Percentiles rank a stretch among this genome's conserved stretches.
Conservation (phyloP, 164 flowering plant genomes). For the Amborella trichopoda region DNA sequence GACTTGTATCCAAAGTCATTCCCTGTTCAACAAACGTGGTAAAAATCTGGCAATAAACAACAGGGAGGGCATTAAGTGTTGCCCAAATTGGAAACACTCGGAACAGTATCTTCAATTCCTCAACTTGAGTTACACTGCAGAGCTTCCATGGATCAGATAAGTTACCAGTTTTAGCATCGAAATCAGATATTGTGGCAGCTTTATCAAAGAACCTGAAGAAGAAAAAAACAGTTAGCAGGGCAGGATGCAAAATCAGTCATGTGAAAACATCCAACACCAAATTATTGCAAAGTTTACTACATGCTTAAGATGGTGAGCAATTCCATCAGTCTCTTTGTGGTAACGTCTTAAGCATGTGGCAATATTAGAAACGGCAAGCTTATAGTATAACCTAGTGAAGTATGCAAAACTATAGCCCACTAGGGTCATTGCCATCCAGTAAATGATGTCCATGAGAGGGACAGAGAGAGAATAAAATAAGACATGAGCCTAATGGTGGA, state of each 20-base stretch:
- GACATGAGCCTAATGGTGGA: neutral
- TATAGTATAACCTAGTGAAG: too few species aligned
- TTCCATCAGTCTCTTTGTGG: neutral
- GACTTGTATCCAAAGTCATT: constrained; percentile 49
- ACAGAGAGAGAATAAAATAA: neutral
- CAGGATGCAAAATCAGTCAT: too few species aligned
- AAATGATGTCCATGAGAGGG: too few species aligned
- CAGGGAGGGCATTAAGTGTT: constrained; percentile 64
- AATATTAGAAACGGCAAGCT: constrained; percentile 3
- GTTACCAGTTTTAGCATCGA: constrained; percentile 36
- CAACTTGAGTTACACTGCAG: constrained; percentile 88
- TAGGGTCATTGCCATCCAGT: too few species aligned
- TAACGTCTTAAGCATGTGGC: constrained; percentile 5
- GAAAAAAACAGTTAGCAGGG: too few species aligned
- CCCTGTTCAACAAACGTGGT: constrained; percentile 90
- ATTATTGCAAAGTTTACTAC: too few species aligned
- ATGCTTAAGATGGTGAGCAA: too few species aligned
- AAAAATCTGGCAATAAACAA: constrained; percentile 83
- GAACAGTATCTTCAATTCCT: constrained; percentile 71
- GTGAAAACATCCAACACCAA: too few species aligned
- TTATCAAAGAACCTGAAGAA: constrained; percentile 57
- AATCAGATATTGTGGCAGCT: constrained; percentile 59
- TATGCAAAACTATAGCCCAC: too few species aligned
- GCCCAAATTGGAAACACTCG: constrained; percentile 96
- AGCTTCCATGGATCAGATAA: constrained; percentile 57